phyloP scores from a whole-genome alignment of 148 eudicot species.

The Camellia japonica region DNA sequence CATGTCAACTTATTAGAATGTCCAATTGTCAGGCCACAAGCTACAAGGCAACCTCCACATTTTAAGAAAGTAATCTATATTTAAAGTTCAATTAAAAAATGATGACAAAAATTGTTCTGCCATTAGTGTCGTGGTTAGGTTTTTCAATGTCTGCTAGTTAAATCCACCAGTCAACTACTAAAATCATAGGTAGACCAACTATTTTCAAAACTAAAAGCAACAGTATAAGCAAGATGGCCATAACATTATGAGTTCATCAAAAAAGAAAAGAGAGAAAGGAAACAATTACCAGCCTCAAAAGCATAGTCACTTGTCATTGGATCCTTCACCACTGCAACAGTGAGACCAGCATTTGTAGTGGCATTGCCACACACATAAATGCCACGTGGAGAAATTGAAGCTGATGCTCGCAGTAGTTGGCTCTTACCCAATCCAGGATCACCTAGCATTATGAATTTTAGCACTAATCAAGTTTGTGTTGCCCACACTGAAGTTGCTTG shows the following conservation, averaged over 20 bases:
- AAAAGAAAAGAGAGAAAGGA: slow-evolving; percentile 13
- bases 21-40: not conserved
- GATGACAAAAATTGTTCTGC: not conserved
- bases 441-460: slow-evolving; percentile 43
- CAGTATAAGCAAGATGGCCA: not conserved
- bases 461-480: not conserved
- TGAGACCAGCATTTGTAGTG: slow-evolving; percentile 97
- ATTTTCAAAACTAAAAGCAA: not conserved
- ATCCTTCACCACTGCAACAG: slow-evolving; percentile 98
- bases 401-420: slow-evolving; percentile 96
- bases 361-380: slow-evolving; percentile 97
- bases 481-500: not conserved
- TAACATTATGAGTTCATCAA: not conserved
- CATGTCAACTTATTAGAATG: not conserved
- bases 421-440: slow-evolving; percentile 99
- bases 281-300: slow-evolving; percentile 85
- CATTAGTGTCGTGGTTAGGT: too few species aligned
- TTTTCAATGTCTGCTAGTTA: not conserved
- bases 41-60: not conserved
- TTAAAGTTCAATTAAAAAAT: not conserved
- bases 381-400: slow-evolving; percentile 96
- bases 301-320: slow-evolving; percentile 90
- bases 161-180: not conserved
- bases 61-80: not conserved
- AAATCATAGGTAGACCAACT: not conserved